Base-by-base conservation (phyloP, 257 asterid genomes). In the Nicotiana paniculata region DNA sequence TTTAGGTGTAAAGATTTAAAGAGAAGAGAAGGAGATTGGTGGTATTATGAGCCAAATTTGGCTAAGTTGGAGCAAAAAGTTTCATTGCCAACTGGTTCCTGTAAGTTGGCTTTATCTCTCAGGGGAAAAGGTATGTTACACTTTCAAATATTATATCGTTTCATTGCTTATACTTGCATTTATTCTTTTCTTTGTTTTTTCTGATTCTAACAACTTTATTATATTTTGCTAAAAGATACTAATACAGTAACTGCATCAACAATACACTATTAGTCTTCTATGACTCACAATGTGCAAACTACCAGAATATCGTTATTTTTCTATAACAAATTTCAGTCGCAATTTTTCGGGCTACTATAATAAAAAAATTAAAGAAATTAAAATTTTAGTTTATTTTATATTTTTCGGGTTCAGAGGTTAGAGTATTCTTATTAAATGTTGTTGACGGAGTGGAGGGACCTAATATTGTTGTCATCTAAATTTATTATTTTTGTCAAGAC, bases 1-100 rank as follows among this genome's bases (percentile, higher is more conserved):
- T 95, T 95, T 82, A 82, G 92, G 81, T 95, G 99, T 39, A 91
- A 91, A 57, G 98, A 93, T 59, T 51, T 87, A 91, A 89, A 84
- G 88, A 82, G 9, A 82, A 88, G 84, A 62, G 97, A 93, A 68
- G 96, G 96, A 30, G 92, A 95, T 48, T 93, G 99, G 99, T 93
- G 97, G 99, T 83, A 85, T 68, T 93, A 85, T 84, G 87, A 81
- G 86, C 89, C 91, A 77, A 92, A 92, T 26, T 81, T 85, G 80
- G 70, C 32, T 70, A 86, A 90, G 68, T 85, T 95, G 86, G 90
- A 84, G 83, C 91, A 88, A 53, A 95, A 95, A 79, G 86, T 92
- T 59, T 61, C 86, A 0, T 26, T 95, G 90, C 98, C 99, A 4
- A 58, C 91, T 84, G 99, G 99, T 4, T 92, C 99, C 6, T 93